These are phyloP conservation scores for Phytophthora pseudosyringae DNA, from an alignment of 352 stramenopile genomes.

Conservation along the genomic window DNA sequence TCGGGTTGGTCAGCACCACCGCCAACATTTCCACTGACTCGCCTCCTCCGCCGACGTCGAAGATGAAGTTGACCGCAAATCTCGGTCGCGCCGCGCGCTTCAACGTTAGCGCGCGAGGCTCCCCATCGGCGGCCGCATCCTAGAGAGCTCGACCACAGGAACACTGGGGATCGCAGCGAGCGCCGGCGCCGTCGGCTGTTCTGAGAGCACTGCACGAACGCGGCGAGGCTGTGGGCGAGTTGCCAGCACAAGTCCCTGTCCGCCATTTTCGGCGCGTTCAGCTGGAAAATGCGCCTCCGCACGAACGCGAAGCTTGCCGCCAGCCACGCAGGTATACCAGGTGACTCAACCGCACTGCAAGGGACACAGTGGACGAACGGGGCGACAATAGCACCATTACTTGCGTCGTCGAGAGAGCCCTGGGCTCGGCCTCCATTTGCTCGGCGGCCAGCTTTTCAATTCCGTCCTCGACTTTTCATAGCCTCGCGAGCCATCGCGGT, in stretches of 20 bases:
- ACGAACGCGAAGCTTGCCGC: background rate
- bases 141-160: conserved; percentile 31
- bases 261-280: background rate
- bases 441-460: conserved; percentile 8
- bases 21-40: conserved; percentile 1
- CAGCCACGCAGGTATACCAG: background rate
- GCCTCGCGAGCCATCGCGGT: conserved; percentile 10
- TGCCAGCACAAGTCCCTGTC: background rate
- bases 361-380: background rate
- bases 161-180: conserved; percentile 13
- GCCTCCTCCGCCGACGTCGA: background rate
- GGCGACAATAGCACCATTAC: background rate
- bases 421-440: background rate
- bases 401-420: conserved; percentile 1
- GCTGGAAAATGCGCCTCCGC: background rate
- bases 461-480: conserved; percentile 3
- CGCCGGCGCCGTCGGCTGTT: conserved; percentile 26
- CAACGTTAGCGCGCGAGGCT: conserved; percentile 14
- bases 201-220: conserved; percentile 1
- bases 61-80: conserved; percentile 14
- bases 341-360: conserved; percentile 1
- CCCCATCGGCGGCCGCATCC: conserved; percentile 28
- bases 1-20: conserved; percentile 5
- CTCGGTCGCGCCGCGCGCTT: conserved; percentile 7
- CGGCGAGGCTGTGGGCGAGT: background rate